Base-by-base conservation (phyloP, 805 yeast species). In the Ogataea nakhonphanomensis region DNA sequence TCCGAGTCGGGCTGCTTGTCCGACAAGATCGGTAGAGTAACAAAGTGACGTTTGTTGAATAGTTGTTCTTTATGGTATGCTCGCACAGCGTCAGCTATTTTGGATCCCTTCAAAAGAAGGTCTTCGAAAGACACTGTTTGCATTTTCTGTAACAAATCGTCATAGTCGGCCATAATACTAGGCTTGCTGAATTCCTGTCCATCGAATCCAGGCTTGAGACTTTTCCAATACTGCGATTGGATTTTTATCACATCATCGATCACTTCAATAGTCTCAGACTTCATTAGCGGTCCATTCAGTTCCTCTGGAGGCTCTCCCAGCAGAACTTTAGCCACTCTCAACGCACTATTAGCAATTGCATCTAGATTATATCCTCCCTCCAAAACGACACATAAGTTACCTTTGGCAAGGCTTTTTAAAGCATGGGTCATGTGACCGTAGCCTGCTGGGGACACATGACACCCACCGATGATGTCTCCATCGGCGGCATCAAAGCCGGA, bases 401-500 rank as follows among this genome's bases (percentile, higher is more conserved):
- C 99, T 53, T 76, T 76, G 2, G 97, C 96, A 31, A 93, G 66
- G 28, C 87, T 78, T 63, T 90, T 90, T 49, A 93, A 69, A 80
- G 81, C 73, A 57, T 89, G 95, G 4, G 97, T 86, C 96, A 93
- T 89, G 48, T 89, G 90, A 7, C 96, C 97, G 60, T 93, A 93
- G 10, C 96, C 96, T 27, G 89, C 84, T 2, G 99, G 99, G 0
- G 96, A 75, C 2, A 93, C 95, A 59, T 87, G 95, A 61, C 97
- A 93, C 33, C 91, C 95, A 8, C 99, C 99, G 48, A 93, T 86
- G 43, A 88, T 82, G 63, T 93, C 99, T 44, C 98, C 98, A 55
- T 87, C 96, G 1, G 99, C 99, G 14, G 99, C 99, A 66, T 93
- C 99, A 54, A 93, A 93, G 0, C 99, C 99, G 0, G 98, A 81